phyloP scores from a whole-genome alignment of 2,329 filamentous ascomycete genomes.

The Curvularia lunata region DNA sequence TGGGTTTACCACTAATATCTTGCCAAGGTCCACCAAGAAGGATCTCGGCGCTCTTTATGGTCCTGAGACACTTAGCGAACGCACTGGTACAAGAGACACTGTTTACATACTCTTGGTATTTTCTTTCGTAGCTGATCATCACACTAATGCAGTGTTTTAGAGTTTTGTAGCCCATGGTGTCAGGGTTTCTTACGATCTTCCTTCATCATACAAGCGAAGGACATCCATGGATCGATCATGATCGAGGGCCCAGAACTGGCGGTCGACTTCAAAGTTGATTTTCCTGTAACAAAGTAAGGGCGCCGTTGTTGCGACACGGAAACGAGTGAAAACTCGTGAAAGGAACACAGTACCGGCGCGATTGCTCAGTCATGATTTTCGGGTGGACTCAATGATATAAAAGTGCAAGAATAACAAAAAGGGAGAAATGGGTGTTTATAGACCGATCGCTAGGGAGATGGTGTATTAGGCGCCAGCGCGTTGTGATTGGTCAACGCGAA shows the following conservation, averaged over 20 bases:
- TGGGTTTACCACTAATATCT: neutral
- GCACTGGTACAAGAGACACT: no score
- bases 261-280: neutral
- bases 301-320: neutral
- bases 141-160: neutral
- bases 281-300: neutral
- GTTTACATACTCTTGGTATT: neutral
- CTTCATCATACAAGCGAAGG: constrained; percentile 3
- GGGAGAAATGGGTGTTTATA: neutral
- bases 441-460: neutral
- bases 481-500: neutral
- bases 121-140: neutral
- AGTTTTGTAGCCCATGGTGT: neutral
- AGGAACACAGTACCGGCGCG: constrained; percentile 1
- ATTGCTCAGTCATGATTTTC: neutral
- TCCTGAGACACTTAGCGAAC: neutral
- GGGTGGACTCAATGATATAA: neutral
- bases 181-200: constrained; percentile 3
- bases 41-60: neutral
- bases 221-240: neutral
- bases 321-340: neutral
- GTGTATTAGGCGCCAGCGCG: neutral
- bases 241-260: constrained; percentile 4
- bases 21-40: neutral
- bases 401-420: neutral